phyloP scores from a whole-genome alignment of 78 protist genomes.

The Dictyostelium discoideum region DNA sequence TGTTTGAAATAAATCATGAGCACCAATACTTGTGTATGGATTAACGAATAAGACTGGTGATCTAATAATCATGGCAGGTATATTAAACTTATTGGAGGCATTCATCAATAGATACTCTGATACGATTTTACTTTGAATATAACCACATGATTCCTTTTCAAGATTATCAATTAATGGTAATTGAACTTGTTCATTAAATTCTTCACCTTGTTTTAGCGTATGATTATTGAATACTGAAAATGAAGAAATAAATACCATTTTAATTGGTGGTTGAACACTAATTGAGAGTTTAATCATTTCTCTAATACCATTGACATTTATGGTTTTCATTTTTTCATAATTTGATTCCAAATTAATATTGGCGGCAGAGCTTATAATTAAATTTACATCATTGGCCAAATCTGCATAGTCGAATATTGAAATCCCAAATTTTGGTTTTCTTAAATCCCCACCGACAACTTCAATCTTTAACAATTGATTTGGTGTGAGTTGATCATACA shows the following conservation, averaged over 20 bases:
- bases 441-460: conserved; percentile 17
- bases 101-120: neutral
- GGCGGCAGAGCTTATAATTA: conserved; percentile 40
- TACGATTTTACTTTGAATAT: neutral
- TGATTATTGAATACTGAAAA: conserved; percentile 48
- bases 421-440: neutral
- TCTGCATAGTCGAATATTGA: neutral
- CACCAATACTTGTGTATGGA: neutral
- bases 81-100: neutral
- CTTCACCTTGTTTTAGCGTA: neutral
- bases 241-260: conserved; percentile 36
- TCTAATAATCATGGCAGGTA: neutral
- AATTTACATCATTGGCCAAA: conserved; percentile 3
- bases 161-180: neutral
- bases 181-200: neutral
- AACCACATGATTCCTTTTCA: neutral
- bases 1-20: neutral
- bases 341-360: conserved; percentile 8
- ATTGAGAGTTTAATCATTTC: conserved; percentile 35
- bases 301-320: conserved; percentile 21
- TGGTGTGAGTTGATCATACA: neutral
- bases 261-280: neutral
- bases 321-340: neutral
- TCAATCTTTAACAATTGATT: neutral
- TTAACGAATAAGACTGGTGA: neutral